Base-by-base conservation (phyloP, 805 yeast genomes). In the Metschnikowia noctiluminum region DNA sequence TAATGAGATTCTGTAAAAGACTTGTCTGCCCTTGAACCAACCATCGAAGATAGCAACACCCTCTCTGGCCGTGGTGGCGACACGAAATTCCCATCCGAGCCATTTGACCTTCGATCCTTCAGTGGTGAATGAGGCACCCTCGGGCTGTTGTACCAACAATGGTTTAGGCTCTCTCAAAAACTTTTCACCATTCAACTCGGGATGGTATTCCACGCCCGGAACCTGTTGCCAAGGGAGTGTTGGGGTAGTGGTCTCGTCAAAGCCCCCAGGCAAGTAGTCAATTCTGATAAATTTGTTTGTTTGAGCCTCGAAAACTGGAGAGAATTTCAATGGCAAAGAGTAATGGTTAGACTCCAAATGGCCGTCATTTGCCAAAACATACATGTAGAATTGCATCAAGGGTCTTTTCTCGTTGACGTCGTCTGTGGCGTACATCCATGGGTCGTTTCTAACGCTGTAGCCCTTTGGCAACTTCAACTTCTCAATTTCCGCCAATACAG, bases 371-470 rank as follows among this genome's bases (percentile, higher is more conserved):
- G 79, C 82, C 57, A 77, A 74, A 61, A 87, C 76, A 69, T 87
- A 87, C 82, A 85, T 82, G 74, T 82, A 84, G 65, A 84, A 82
- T 70, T 85, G 90, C 54, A 82, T 72, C 71, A 82, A 70, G 14
- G 82, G 78, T 65, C 84, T 78, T 39, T 64, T 71, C 61, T 83
- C 87, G 51, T 76, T 68, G 41, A 78, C 69, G 58, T 81, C 83
- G 62, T 84, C 89, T 31, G 89, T 83, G 61, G 92, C 95, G 64
- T 87, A 86, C 77, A 86, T 87, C 96, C 96, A 87, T 45, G 91
- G 89, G 63, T 86, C 92, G 62, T 77, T 77, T 57, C 82, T 77
- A 42, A 84, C 83, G 34, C 64, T 62, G 69, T 64, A 78, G 63
- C 62, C 77, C 55, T 70, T 61, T 52, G 90, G 91, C 50, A 86